These are phyloP conservation scores for Ogataea angusta DNA, from an alignment of 805 yeast genomes.

Conservation along the genomic window DNA sequence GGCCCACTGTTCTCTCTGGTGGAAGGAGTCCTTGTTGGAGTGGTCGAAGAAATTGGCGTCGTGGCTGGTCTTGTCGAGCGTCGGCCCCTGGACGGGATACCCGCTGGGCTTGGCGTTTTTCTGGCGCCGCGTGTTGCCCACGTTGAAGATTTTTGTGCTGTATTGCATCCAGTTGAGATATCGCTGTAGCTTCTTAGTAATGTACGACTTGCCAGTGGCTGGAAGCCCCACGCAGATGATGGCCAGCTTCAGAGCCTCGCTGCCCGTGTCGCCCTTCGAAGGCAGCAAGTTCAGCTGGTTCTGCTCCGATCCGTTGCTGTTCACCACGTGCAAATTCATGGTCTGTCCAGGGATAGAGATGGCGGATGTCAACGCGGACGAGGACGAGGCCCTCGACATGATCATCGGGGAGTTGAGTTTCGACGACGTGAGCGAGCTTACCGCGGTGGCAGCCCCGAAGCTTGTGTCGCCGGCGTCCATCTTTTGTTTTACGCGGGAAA, in stretches of 20 bases:
- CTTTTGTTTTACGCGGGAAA: background rate
- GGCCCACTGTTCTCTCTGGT: constrained; percentile 50
- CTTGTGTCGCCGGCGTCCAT: constrained; percentile 1
- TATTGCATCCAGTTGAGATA: constrained; percentile 60
- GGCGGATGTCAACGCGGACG: constrained; percentile 25
- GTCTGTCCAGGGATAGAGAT: constrained; percentile 30
- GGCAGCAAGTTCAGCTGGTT: constrained; percentile 6
- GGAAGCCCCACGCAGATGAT: constrained; percentile 75
- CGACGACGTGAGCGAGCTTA: constrained; percentile 23
- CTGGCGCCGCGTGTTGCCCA: constrained; percentile 67
- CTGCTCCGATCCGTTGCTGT: constrained; percentile 11
- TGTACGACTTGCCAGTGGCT: constrained; percentile 73
- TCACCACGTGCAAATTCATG: constrained; percentile 16
- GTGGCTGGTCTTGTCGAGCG: constrained; percentile 30
- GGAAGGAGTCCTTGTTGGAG: constrained; percentile 39
- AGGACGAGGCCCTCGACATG: constrained; percentile 21
- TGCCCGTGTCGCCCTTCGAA: constrained; percentile 15
- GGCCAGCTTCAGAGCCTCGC: constrained; percentile 46
- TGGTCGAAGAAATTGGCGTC: constrained; percentile 42
- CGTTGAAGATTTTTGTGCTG: constrained; percentile 65
- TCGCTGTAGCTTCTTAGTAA: constrained; percentile 60
- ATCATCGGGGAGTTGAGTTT: constrained; percentile 22
- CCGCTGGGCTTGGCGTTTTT: constrained; percentile 43
- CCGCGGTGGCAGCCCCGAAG: constrained; percentile 12
- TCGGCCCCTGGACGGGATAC: constrained; percentile 36